Evolutionary conservation across 441 rosid species (phyloP), one percentile per base, ranked within the genome.

Genomic region (Theobroma grandiflorum): DNA sequence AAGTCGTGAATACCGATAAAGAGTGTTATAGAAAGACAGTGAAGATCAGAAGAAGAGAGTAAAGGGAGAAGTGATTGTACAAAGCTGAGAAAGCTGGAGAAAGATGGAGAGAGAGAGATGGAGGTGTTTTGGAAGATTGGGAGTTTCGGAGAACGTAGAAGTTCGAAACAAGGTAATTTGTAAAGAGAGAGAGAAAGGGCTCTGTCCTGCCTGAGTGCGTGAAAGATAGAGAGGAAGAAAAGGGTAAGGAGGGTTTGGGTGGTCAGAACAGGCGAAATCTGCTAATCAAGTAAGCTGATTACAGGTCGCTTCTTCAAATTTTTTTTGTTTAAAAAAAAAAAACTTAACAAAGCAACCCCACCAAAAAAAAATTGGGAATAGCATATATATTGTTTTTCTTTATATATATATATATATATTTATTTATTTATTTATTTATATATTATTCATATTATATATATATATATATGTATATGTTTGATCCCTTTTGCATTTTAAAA

Each of bases 221-320:
- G 64, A 43, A 57, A 26, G 76, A n/a, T 16, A 16, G 71, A 69
- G 73, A 15, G 20, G 33, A 45, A 77, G 31, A 76, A 77, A 71
- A 40, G 82, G 83, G 78, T 26, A 73, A 64, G 72, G 88, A 79
- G 81, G 84, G 69, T 79, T 88, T 80, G 86, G 88, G 86, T 84
- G 87, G 85, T 81, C 81, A 80, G 55, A 83, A 84, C 82, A 80
- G 80, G 22, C 83, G 61, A 76, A 78, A 79, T 76, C 83, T 62
- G 55, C 78, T 69, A 37, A 66, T 72, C 81, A n/a, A 22, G 42
- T 62, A 47, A 73, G 20, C 55, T 43, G 72, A 52, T 33, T 72
- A 47, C 55, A 59, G 66, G 66, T 61, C 1, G 31, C 31, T 26
- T 26, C 31, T 26, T 26, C 1, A 26, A 26, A 26, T 26, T 26